Evolutionary conservation across 1,284 basidiomycete genomes (phyloP).

Genomic region (Neotropicomus parvogracilis): DNA sequence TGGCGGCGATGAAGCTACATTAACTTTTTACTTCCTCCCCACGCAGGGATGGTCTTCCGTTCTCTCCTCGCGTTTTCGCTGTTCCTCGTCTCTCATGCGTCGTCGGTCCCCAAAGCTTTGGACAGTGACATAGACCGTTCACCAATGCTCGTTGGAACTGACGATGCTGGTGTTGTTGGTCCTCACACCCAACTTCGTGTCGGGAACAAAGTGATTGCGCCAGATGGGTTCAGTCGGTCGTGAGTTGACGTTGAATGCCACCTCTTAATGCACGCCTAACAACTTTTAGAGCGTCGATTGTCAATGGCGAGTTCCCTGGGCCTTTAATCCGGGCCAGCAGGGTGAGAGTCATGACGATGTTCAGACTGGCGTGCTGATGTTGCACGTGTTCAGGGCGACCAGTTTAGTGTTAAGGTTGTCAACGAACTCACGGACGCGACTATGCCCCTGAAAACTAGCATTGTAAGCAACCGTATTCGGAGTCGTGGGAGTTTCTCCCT

Average conservation of each 20-base stretch:
- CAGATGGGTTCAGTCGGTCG: conserved; percentile 36
- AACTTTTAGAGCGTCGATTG: conserved; percentile 23
- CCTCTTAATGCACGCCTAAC: background rate
- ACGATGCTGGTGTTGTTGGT: conserved; percentile 20
- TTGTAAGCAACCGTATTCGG: conserved; percentile 23
- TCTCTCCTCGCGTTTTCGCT: conserved; percentile 12
- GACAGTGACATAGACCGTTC: background rate
- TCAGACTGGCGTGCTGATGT: background rate
- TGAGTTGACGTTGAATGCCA: conserved; percentile 13
- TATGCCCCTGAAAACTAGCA: conserved; percentile 33
- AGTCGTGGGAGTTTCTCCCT: background rate
- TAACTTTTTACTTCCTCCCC: too few relatives aligned
- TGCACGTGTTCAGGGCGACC: conserved; percentile 14
- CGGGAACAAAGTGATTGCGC: conserved; percentile 28
- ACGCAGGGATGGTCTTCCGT: conserved; percentile 6
- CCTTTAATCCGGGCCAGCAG: conserved; percentile 27
- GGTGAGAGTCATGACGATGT: conserved; percentile 7
- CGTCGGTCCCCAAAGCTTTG: background rate
- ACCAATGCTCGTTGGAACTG: too few relatives aligned
- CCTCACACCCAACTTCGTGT: conserved; percentile 20
- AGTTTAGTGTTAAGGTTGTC: conserved; percentile 26
- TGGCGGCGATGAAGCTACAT: too few relatives aligned
- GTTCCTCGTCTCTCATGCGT: conserved; percentile 5
- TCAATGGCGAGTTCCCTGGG: conserved; percentile 26
- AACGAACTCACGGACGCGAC: conserved; percentile 34